phyloP scores from a whole-genome alignment of 495 filamentous ascomycete genomes.

The Penicillium pancosmium region DNA sequence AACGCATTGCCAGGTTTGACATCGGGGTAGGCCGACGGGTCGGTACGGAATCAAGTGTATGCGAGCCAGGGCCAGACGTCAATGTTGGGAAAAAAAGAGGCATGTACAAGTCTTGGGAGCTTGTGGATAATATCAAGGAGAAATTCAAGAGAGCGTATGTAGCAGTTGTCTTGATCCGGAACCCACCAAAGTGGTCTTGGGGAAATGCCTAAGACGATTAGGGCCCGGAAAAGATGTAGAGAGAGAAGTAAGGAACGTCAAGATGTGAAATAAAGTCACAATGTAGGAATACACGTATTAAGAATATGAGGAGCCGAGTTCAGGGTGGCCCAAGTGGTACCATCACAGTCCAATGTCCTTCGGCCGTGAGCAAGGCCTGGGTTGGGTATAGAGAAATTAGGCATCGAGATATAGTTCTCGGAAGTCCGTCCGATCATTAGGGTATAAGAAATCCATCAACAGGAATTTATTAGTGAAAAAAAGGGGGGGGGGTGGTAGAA shows the following conservation, averaged over 20 bases:
- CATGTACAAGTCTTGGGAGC: conserved; percentile 7
- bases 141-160: neutral
- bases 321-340: neutral
- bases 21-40: neutral
- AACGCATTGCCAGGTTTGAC: neutral
- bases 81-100: neutral
- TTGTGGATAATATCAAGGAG: conserved; percentile 1
- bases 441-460: conserved; percentile 27
- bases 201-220: neutral
- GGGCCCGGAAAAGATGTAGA: neutral
- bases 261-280: conserved; percentile 3
- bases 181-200: neutral
- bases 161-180: neutral
- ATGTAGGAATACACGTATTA: conserved; percentile 7
- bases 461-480: conserved; percentile 14
- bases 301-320: conserved; percentile 1
- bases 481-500: neutral
- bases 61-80: neutral
- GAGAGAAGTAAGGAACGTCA: neutral
- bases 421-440: conserved; percentile 27
- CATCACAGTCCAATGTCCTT: conserved; percentile 10
- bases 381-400: conserved; percentile 27
- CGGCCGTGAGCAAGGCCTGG: conserved; percentile 11
- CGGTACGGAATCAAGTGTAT: neutral
- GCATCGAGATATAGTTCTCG: conserved; percentile 20